These are phyloP conservation scores for Chaetomiaceae sp. DNA, from an alignment of 2,329 filamentous ascomycete genomes.

Conservation along the genomic window DNA sequence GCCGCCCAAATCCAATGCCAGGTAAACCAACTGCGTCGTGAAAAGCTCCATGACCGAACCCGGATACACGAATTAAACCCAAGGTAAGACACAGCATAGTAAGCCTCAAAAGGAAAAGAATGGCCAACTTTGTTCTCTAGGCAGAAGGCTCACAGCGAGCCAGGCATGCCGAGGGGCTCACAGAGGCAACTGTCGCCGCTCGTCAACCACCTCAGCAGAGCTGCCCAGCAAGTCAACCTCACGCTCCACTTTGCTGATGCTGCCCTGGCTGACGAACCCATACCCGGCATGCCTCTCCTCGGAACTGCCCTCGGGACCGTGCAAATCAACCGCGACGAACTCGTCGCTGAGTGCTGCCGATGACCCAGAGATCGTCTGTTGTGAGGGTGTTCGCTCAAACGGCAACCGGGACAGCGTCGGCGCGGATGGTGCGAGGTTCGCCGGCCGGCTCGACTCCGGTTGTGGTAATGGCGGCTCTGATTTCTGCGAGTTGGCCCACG, in stretches of 20 bases:
- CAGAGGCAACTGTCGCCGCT: slow-evolving; percentile 17
- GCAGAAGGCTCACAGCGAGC: too few relatives aligned
- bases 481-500: slow-evolving; percentile 35
- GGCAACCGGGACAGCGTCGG: slow-evolving; percentile 43
- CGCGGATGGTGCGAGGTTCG: slow-evolving; percentile 24
- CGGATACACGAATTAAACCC: background rate
- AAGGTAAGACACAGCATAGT: background rate
- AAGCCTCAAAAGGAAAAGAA: background rate
- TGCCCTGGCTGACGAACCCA: slow-evolving; percentile 55
- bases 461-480: slow-evolving; percentile 14
- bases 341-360: slow-evolving; percentile 47
- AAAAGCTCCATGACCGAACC: too few relatives aligned
- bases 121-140: too few relatives aligned
- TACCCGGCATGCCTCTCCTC: slow-evolving; percentile 51
- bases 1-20: background rate
- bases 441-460: slow-evolving; percentile 3
- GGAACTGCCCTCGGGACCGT: slow-evolving; percentile 29
- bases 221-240: slow-evolving; percentile 47
- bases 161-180: background rate
- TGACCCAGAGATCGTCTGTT: slow-evolving; percentile 47
- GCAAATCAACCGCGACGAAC: slow-evolving; percentile 40
- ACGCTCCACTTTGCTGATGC: slow-evolving; percentile 51
- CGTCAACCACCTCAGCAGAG: slow-evolving; percentile 54
- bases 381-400: slow-evolving; percentile 54
- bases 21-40: too few relatives aligned